phyloP scores from a whole-genome alignment of 2,329 filamentous ascomycete genomes.

The Aspergillus niger region DNA sequence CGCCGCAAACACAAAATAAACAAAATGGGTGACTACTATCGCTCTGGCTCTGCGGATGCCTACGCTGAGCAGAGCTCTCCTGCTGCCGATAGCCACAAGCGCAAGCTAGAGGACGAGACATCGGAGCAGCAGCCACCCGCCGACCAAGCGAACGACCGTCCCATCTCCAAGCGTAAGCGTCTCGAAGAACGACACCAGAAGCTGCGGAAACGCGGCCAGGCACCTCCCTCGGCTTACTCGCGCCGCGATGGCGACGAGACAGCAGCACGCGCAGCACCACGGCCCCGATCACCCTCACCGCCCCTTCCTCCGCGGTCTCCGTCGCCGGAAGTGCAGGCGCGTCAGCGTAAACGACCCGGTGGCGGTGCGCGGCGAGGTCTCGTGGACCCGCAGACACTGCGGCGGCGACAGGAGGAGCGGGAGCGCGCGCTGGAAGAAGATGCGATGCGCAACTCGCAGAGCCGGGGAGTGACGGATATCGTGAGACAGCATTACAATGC shows the following conservation, averaged over 20 bases:
- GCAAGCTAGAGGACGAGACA: constrained; percentile 30
- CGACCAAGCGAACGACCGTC: constrained; percentile 31
- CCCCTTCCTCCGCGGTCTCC: constrained; percentile 44
- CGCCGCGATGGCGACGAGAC: constrained; percentile 38
- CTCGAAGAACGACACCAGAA: constrained; percentile 43
- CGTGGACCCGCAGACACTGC: constrained; percentile 41
- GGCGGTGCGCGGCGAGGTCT: constrained; percentile 46
- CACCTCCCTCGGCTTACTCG: constrained; percentile 43
- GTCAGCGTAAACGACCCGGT: constrained; percentile 50
- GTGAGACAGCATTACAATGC: constrained; percentile 95
- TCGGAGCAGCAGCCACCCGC: background rate
- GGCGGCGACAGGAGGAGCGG: constrained; percentile 47
- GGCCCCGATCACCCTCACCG: constrained; percentile 44
- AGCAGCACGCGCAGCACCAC: constrained; percentile 28
- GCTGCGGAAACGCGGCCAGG: constrained; percentile 38
- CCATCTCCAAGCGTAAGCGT: constrained; percentile 40
- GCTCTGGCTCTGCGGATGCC: background rate
- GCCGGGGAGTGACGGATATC: constrained; percentile 73
- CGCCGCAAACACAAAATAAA: background rate
- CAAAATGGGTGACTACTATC: constrained; percentile 8
- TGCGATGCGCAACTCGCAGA: constrained; percentile 37
- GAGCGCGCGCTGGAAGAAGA: constrained; percentile 46
- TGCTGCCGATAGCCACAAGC: constrained; percentile 28
- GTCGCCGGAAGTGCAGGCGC: constrained; percentile 40
- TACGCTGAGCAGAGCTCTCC: background rate